These are phyloP conservation scores for Trichoderma guizhouense DNA, from an alignment of 2,329 filamentous ascomycete species.

Conservation along the genomic window DNA sequence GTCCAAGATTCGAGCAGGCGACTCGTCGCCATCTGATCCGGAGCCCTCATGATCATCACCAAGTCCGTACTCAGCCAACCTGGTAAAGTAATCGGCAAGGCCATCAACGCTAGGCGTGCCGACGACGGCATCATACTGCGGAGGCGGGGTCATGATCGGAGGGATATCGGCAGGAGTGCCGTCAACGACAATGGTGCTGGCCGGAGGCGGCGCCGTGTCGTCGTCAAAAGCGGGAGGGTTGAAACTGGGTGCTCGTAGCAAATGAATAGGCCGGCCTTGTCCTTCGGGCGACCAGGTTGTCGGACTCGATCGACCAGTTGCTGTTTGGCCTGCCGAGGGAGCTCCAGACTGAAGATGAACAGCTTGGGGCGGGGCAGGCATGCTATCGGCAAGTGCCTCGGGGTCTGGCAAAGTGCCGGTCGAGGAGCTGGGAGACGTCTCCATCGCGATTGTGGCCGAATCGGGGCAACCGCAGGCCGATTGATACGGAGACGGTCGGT, in stretches of 20 bases:
- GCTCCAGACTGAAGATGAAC: slow-evolving; percentile 44
- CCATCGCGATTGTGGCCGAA: slow-evolving; percentile 48
- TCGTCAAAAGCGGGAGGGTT: slow-evolving; percentile 86
- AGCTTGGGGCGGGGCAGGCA: slow-evolving; percentile 52
- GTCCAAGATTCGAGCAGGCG: slow-evolving; percentile 45
- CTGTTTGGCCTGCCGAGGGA: slow-evolving; percentile 32
- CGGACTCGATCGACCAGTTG: slow-evolving; percentile 23
- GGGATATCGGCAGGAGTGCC: background rate
- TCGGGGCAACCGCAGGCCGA: slow-evolving; percentile 55
- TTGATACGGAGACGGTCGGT: slow-evolving; percentile 43
- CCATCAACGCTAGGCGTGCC: slow-evolving; percentile 64
- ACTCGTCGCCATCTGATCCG: slow-evolving; percentile 43
- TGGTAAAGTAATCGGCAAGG: slow-evolving; percentile 82
- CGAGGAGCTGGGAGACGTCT: slow-evolving; percentile 66
- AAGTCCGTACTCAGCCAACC: slow-evolving; percentile 69
- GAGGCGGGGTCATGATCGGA: slow-evolving; percentile 70
- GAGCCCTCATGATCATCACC: slow-evolving; percentile 37
- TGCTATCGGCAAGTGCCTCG: slow-evolving; percentile 34
- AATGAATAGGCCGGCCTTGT: slow-evolving; percentile 68
- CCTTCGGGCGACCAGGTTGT: background rate
- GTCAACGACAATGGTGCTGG: slow-evolving; percentile 23
- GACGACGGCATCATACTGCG: slow-evolving; percentile 77
- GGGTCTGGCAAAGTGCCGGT: slow-evolving; percentile 44
- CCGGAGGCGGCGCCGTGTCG: slow-evolving; percentile 47
- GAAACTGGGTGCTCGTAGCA: slow-evolving; percentile 79